These are phyloP conservation scores for Penicillium sp. DNA, from an alignment of 2,329 filamentous ascomycete genomes.

Conservation along the genomic window DNA sequence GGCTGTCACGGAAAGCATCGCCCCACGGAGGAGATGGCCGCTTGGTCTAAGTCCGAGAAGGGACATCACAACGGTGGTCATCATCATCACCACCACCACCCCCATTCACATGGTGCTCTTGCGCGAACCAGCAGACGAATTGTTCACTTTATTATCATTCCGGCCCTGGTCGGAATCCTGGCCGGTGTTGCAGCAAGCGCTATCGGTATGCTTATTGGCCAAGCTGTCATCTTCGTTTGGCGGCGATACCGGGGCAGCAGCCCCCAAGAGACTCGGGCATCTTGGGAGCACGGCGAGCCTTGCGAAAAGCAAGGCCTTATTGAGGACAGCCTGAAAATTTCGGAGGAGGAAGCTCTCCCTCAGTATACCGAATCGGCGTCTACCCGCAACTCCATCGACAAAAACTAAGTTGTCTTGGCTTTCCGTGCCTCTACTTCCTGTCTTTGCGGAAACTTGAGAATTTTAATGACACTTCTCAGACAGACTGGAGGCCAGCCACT, in stretches of 20 bases:
- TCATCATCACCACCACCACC: slow-evolving; percentile 20
- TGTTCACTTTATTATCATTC: slow-evolving; percentile 42
- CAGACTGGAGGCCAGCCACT: too few relatives aligned
- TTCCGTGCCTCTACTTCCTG: background rate
- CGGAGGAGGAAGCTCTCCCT: slow-evolving; percentile 29
- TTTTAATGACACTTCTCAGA: background rate
- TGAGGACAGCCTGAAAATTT: slow-evolving; percentile 20
- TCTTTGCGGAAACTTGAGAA: background rate
- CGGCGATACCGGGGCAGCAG: slow-evolving; percentile 33
- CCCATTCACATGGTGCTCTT: slow-evolving; percentile 31
- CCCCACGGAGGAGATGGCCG: slow-evolving; percentile 2
- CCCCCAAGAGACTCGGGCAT: slow-evolving; percentile 21
- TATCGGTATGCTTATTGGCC: slow-evolving; percentile 45
- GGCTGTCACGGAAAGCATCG: slow-evolving; percentile 28
- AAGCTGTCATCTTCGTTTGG: slow-evolving; percentile 43
- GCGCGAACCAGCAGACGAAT: slow-evolving; percentile 36
- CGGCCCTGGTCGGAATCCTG: slow-evolving; percentile 41
- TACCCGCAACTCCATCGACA: slow-evolving; percentile 22
- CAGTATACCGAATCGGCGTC: slow-evolving; percentile 33
- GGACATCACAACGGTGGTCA: slow-evolving; percentile 1
- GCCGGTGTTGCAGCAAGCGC: slow-evolving; percentile 42
- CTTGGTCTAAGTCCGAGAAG: slow-evolving; percentile 5
- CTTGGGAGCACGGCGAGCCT: slow-evolving; percentile 32
- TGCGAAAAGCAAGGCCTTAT: slow-evolving; percentile 42
- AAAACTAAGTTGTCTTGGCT: slow-evolving; percentile 21